Evolutionary conservation across 75 land plant genomes (phyloP), one percentile per base, ranked within the genome.

Genomic region (Picea glauca): DNA sequence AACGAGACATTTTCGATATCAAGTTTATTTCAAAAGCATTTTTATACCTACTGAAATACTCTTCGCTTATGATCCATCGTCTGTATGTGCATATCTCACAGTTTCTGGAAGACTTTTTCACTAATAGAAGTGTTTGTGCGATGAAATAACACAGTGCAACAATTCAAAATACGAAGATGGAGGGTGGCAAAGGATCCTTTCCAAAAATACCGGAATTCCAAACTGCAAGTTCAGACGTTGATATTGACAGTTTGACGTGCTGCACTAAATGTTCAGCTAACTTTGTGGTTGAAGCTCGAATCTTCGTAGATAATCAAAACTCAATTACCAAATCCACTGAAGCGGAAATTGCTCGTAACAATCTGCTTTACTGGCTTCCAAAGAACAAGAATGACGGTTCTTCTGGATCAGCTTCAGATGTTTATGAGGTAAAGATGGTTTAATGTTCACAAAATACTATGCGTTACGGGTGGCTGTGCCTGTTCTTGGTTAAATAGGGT

Each of bases 181-280:
- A 8, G 13, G 23, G 32, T 63, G 35, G 0, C 13, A 33, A 63
- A 13, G 26, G 32, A 63, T 13, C 13, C n/a, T 62, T n/a, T 9
- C 65, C 8, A 62, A 12, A 11, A 13, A 15, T 15, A 35, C 38
- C 2, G 2, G 38, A 35, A 35, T 35, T 35, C 38, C 38, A 67
- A 0, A 3, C 38, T 17, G 3, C 72, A 38, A 38, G 46, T 67
- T 38, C 40, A 38, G 43, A 67, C 20, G 17, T 2, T 67, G 18
- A 35, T 3, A 33, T 67, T 3, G 1, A 84, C 18, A 82, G 80
- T 50, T 85, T 88, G 60, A 81, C 54, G 13, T 90, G 90, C 80
- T 91, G 94, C 31, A 23, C 79, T n/a, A 92, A 94, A n/a, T 90
- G 92, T 60, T 77, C 79, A 21, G 62, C 72, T 21, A 90, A 88